phyloP scores from a whole-genome alignment of 1,284 basidiomycete genomes.

The Takashimella tepidaria region DNA sequence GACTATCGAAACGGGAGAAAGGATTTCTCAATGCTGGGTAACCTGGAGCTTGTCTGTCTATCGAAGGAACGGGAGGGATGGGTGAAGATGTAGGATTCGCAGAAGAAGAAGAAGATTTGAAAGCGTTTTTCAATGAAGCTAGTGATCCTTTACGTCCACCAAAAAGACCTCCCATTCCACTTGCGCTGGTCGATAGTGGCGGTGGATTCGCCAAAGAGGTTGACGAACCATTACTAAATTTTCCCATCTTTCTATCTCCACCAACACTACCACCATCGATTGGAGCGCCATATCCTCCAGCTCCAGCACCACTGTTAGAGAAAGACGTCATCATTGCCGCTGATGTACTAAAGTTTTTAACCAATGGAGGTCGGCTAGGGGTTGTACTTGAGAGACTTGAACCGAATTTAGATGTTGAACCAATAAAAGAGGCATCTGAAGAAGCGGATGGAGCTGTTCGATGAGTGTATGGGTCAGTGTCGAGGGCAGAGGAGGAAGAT shows the following conservation, averaged over 20 bases:
- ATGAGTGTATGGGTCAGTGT: constrained; percentile 19
- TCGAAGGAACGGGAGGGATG: constrained; percentile 33
- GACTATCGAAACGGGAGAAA: constrained; percentile 36
- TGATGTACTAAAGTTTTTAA: not conserved
- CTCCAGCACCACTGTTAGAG: no score
- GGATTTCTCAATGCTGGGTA: constrained; percentile 46
- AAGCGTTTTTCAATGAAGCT: constrained; percentile 80
- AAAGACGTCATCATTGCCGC: no score
- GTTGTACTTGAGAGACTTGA: not conserved
- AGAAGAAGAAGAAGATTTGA: constrained; percentile 53
- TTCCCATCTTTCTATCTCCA: constrained; percentile 23
- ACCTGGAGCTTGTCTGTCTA: constrained; percentile 24
- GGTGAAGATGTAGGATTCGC: constrained; percentile 11
- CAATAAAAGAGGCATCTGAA: constrained; percentile 8
- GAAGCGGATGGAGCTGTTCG: constrained; percentile 24
- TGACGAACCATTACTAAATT: constrained; percentile 42
- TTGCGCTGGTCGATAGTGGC: constrained; percentile 4
- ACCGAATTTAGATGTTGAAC: not conserved
- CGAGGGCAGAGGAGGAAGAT: constrained; percentile 9
- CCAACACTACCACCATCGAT: not conserved
- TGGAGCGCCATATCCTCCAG: not conserved
- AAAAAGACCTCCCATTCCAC: constrained; percentile 25
- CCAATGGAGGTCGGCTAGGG: not conserved
- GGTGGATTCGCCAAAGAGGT: constrained; percentile 43
- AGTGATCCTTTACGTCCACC: constrained; percentile 71